Conservation (phyloP, 352 stramenopile genomes). For the Phytopythium boreale region DNA sequence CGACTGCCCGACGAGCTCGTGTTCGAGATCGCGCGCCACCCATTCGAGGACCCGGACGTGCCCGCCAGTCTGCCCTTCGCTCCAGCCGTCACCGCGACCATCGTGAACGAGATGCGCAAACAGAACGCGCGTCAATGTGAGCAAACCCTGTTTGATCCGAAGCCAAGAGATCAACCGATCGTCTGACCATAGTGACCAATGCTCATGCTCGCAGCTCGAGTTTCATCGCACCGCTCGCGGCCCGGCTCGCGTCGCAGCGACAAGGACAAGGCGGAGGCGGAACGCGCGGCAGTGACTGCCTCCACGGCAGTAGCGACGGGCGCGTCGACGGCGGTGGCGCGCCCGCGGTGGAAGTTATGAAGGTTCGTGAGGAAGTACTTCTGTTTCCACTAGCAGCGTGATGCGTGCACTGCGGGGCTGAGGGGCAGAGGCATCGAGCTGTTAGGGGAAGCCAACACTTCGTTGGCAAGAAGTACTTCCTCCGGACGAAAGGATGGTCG, state of each 20-base stretch:
- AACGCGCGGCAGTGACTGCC: neutral
- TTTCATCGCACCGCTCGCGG: constrained; percentile 5
- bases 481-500: constrained; percentile 7
- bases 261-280: constrained; percentile 11
- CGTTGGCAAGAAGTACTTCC: constrained; percentile 14
- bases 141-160: neutral
- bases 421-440: neutral
- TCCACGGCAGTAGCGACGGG: constrained; percentile 8
- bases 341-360: constrained; percentile 38
- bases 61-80: constrained; percentile 55
- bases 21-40: constrained; percentile 85
- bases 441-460: neutral
- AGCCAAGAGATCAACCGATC: neutral
- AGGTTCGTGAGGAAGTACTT: constrained; percentile 30
- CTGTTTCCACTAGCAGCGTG: constrained; percentile 19
- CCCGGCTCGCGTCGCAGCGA: constrained; percentile 6
- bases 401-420: neutral
- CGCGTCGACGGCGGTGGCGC: constrained; percentile 6
- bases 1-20: constrained; percentile 83
- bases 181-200: neutral
- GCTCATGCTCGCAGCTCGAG: constrained; percentile 3
- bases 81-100: constrained; percentile 42
- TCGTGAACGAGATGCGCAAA: constrained; percentile 40
- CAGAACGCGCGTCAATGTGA: constrained; percentile 13
- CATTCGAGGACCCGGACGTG: constrained; percentile 66